Evolutionary conservation across 2,329 filamentous ascomycete genomes (phyloP), one percentile per base, ranked within the genome.

Genomic region (Phyllosticta citriasiana): DNA sequence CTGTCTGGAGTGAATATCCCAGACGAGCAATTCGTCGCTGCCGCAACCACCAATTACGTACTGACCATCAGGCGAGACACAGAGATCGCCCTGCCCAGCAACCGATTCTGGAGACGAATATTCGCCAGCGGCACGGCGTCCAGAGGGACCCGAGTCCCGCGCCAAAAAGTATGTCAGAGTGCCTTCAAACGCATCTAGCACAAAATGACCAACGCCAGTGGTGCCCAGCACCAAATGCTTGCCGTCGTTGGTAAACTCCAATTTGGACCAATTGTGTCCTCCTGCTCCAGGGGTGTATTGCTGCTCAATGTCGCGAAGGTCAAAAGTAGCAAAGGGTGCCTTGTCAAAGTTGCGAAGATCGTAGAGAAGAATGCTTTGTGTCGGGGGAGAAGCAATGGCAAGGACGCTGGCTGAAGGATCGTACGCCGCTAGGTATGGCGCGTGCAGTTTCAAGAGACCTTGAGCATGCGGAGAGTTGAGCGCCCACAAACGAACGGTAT

Each of bases 201-300:
- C 78, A 69, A 94, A 96, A 73, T 99, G 94, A 0, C 91, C 91
- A 57, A 82, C 82, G 6, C 89, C 90, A 56, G 87, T 89, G 2
- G 93, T 97, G 14, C 89, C 89, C 19, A 99, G 74, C 4, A 99
- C 81, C 55, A 99, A 76, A 63, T 84, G 84, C 70, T 96, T 96
- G 19, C 94, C 94, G 69, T 99, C 94, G 69, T 99, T 99, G 62
- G 90, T 94, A 72, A 99, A 97, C 68, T 96, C 91, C 52, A 99
- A 81, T 67, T 88, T 91, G 1, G 89, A 94, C 94, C 94, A 99
- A 30, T 51, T 51, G 51, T 27, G 55, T n/a, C 72, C 72, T 2
- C 70, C 65, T 62, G 71, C 71, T 12, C 68, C 68, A 53, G 71
- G 79, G 55, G 74, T 77, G 50, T 73, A 82, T 64, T 73, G 80